Base-by-base conservation (phyloP, 1,284 basidiomycete genomes). In the Schizophyllum commune region DNA sequence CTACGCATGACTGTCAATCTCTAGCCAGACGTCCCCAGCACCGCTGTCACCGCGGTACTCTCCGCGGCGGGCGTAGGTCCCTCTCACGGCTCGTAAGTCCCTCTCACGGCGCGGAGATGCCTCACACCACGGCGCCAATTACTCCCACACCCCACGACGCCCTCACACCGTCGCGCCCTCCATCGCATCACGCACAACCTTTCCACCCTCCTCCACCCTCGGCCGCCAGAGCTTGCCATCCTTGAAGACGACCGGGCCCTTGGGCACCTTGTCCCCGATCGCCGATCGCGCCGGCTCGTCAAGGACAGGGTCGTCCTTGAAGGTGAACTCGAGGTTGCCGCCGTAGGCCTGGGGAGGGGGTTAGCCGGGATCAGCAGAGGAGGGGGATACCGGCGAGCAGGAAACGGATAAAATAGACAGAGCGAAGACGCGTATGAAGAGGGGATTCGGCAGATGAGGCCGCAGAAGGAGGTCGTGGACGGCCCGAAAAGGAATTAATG, bases 321-420 rank as follows among this genome's bases (percentile, higher is more conserved):
- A 90, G 58, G 75, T 75, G 84, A 86, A 90, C n/a, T 82, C 80
- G 21, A 90, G 72, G 62, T 81, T 77, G 17, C 88, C 88, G 4
- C 90, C 89, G 67, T 91, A 92, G 1, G 72, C 66, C 20, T 56
- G 54, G 53, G 53, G 19, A 19, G 39, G 17, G 39, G 39, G 39
- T 47, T 3, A 17, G 39, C 17, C 2, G 17, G 27, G 8, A 4
- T 47, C 4, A 47, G 39, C 8, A 8, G 8, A 13, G 39, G 39
- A 47, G 39, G 8, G 39, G 39, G 34, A 13, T 7, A 13, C 13
- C 6, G 13, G 34, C 13, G 6, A 39, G 34, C 34, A 13, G 34
- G 6, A 7, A 39, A 13, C 34, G 34, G n/a, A n/a, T n/a, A n/a
- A n/a, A n/a, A n/a, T n/a, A n/a, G n/a, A n/a, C n/a, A n/a, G n/a